Evolutionary conservation across 331 rosid genomes (phyloP), one percentile per base, ranked within the genome.

Genomic region (Pyracantha coccinea): DNA sequence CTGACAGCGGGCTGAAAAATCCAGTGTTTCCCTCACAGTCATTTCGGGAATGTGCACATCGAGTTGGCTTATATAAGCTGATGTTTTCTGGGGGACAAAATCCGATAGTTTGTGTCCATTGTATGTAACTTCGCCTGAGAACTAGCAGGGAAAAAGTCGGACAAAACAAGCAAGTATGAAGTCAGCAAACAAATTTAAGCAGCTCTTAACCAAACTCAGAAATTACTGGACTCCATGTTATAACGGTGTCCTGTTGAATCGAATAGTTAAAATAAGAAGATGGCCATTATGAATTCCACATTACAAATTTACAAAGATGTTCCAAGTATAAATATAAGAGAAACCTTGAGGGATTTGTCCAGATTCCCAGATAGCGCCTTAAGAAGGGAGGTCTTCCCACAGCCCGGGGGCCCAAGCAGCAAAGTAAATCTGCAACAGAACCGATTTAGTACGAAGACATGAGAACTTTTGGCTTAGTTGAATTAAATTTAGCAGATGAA

Each of bases 11-110:
- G 87, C 84, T 28, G 87, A 79, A 57, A 74, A 79, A 27, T 79
- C 87, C 3, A 83, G 76, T 61, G 61, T 83, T 73, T 83, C 87
- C 74, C 84, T 83, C 14, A 83, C 87, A 10, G 87, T 83, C 80
- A 79, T 76, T 20, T 72, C 71, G 16, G 84, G 68, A 31, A 83
- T 72, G 81, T 79, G 84, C 66, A 72, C 5, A 45, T 83, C 87
- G 47, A 16, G 32, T 69, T 83, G 87, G 77, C 87, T 83, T 72
- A 79, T 73, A 66, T 83, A 83, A 21, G 87, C 79, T 23, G 87
- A 76, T 9, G 81, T 76, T 58, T 76, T 79, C 65, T 83, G 82
- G 19, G 87, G 87, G 21, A 83, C 74, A 60, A 83, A 79, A 66
- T 79, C 87, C 27, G 27, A 79, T 25, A 83, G 71, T 54, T 75